phyloP scores from a whole-genome alignment of 352 stramenopile species.

The Phytophthora cactorum region DNA sequence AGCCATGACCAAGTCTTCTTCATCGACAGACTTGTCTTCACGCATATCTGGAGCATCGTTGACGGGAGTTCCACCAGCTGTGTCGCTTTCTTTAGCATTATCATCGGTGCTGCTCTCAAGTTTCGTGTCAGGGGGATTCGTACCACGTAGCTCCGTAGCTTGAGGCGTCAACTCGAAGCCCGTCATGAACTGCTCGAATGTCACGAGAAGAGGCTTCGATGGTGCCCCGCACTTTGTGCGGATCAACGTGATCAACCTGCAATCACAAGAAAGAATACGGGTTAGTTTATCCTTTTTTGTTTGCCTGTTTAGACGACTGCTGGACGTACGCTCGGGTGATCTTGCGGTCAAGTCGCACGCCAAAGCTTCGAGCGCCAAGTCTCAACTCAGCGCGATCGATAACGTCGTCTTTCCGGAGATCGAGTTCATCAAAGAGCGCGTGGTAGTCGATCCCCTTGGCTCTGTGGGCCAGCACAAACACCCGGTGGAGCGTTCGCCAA shows the following conservation, averaged over 20 bases:
- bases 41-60: neutral
- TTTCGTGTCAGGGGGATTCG: neutral
- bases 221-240: slow-evolving; percentile 50
- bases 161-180: slow-evolving; percentile 54
- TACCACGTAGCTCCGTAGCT: neutral
- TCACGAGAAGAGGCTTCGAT: slow-evolving; percentile 52
- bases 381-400: slow-evolving; percentile 74
- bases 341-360: slow-evolving; percentile 61
- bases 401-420: slow-evolving; percentile 47
- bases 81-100: neutral
- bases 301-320: no score
- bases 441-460: slow-evolving; percentile 28
- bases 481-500: slow-evolving; percentile 57
- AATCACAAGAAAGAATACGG: neutral
- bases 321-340: slow-evolving; percentile 61
- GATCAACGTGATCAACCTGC: slow-evolving; percentile 60
- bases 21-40: slow-evolving; percentile 12
- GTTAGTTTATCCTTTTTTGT: slow-evolving; percentile 7
- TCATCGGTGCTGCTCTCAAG: neutral
- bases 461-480: slow-evolving; percentile 48
- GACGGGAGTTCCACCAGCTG: neutral
- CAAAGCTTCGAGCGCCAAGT: slow-evolving; percentile 50
- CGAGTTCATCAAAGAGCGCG: slow-evolving; percentile 52
- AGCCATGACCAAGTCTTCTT: slow-evolving; percentile 45
- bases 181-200: slow-evolving; percentile 52